phyloP scores from a whole-genome alignment of 1,284 basidiomycete species.

The Ceratobasidium sp. region DNA sequence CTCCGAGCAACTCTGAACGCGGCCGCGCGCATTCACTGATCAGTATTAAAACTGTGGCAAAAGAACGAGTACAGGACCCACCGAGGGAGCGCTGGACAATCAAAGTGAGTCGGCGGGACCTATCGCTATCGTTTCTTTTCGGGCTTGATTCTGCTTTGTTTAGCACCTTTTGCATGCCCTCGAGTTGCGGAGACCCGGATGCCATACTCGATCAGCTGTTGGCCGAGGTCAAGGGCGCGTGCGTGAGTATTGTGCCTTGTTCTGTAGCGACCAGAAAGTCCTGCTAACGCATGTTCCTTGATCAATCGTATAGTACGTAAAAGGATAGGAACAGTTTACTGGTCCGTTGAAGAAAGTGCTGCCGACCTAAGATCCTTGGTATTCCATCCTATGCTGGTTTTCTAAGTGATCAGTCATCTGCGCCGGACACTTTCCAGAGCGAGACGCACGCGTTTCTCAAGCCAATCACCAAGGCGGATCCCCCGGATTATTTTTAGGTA shows the following conservation, averaged over 20 bases:
- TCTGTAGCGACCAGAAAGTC: neutral
- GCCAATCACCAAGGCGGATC: constrained; percentile 88
- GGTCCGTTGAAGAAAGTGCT: constrained; percentile 91
- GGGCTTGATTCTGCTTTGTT: neutral
- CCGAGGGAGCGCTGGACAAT: constrained; percentile 13
- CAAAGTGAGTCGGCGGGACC: constrained; percentile 16
- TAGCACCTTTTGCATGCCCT: constrained; percentile 81
- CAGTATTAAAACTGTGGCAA: constrained; percentile 7
- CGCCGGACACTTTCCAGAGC: constrained; percentile 65
- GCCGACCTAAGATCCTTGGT: constrained; percentile 86
- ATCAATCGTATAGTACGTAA: constrained; percentile 67
- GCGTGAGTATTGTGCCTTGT: constrained; percentile 67
- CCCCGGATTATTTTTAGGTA: constrained; percentile 92
- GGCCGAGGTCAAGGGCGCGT: constrained; percentile 79
- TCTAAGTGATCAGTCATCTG: constrained; percentile 45
- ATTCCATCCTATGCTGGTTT: constrained; percentile 55
- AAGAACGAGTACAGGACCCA: neutral
- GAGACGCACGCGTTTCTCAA: constrained; percentile 92
- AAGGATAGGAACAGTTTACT: constrained; percentile 89
- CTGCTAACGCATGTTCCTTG: constrained; percentile 18
- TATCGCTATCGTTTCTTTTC: neutral
- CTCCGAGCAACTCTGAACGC: neutral
- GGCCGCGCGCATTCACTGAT: neutral
- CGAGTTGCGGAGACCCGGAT: constrained; percentile 73
- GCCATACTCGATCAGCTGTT: constrained; percentile 79